Evolutionary conservation across 495 filamentous ascomycete species (phyloP), one percentile per base, ranked within the genome.

Genomic region (Xeromyces bisporus): DNA sequence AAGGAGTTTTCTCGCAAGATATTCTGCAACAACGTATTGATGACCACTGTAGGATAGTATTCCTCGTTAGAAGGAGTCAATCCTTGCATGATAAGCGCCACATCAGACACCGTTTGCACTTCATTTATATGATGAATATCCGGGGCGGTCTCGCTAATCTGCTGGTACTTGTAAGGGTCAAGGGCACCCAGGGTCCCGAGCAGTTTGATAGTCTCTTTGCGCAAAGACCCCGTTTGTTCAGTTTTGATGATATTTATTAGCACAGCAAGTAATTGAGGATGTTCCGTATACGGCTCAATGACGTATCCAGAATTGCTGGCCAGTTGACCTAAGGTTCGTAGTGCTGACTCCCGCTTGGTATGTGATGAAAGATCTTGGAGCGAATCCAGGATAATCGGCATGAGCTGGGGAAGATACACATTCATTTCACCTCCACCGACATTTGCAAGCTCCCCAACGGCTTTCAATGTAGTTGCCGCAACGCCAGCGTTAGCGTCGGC

Each of bases 31-130:
- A 99, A 60, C 1, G 87, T 87, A 42, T 91, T 89, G 44, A 99
- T 93, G 24, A 94, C 91, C 12, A 99, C 85, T 0, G 91, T 96
- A 2, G 89, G 89, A 45, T 93, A 96, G 45, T 96, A 99, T 36
- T 99, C 89, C 44, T 99, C 91, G 36, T 82, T 89, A 0, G 84
- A 93, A 2, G 89, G 91, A 2, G 85, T 94, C n/a, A 93, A 67
- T 7, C 89, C 86, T 37, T 77, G 78, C 85, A 99, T 96, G 58
- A 99, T 93, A 13, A 99, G 64, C 9, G 84, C 85, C 29, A 99
- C 91, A 58, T 99, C 89, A 9, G 85, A 91, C 32, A 89, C 69
- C 16, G 62, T 60, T 36, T 80, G 68, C 15, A 65, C 60, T 33
- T 71, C 62, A 26, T 64, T 62, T 39, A 64, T 62, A 37, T 64